Conservation (phyloP, 768 basidiomycete species). For the Lactarius quietus region DNA sequence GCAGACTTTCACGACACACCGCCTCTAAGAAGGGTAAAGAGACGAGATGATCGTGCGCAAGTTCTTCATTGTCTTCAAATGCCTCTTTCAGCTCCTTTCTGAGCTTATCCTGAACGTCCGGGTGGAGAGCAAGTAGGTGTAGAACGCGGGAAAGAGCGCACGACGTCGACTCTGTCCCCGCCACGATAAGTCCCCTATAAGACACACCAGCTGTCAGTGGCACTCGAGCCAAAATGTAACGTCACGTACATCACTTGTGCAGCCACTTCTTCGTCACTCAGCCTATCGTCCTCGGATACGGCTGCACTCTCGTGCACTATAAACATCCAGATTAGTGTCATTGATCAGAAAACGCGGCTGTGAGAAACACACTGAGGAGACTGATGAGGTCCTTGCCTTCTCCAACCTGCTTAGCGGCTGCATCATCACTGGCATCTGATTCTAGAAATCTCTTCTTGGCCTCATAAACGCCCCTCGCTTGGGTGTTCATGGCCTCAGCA, state of each 20-base stretch:
- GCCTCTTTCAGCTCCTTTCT: neutral
- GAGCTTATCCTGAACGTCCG: neutral
- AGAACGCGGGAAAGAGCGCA: neutral
- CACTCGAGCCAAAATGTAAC: neutral
- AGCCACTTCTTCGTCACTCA: slow-evolving; percentile 37
- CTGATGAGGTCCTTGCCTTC: slow-evolving; percentile 46
- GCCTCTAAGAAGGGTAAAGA: slow-evolving; percentile 33
- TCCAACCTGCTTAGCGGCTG: slow-evolving; percentile 31
- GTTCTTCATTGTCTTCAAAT: slow-evolving; percentile 21
- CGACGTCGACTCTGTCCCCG: slow-evolving; percentile 10
- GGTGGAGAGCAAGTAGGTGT: neutral
- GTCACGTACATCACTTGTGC: slow-evolving; percentile 36
- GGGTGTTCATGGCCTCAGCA: slow-evolving; percentile 36
- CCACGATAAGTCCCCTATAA: slow-evolving; percentile 20
- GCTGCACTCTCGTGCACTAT: slow-evolving; percentile 43
- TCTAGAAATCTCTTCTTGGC: slow-evolving; percentile 37
- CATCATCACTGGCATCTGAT: slow-evolving; percentile 36
- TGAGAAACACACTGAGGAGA: slow-evolving; percentile 38
- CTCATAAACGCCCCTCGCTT: slow-evolving; percentile 37
- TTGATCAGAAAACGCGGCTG: neutral
- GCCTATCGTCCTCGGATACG: slow-evolving; percentile 27
- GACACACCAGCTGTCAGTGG: neutral
- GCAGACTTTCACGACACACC: slow-evolving; percentile 10
- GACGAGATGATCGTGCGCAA: slow-evolving; percentile 35
- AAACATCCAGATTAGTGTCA: neutral